These are phyloP conservation scores for Pleurotus salmoneostramineus DNA, from an alignment of 768 basidiomycete species.

Conservation along the genomic window DNA sequence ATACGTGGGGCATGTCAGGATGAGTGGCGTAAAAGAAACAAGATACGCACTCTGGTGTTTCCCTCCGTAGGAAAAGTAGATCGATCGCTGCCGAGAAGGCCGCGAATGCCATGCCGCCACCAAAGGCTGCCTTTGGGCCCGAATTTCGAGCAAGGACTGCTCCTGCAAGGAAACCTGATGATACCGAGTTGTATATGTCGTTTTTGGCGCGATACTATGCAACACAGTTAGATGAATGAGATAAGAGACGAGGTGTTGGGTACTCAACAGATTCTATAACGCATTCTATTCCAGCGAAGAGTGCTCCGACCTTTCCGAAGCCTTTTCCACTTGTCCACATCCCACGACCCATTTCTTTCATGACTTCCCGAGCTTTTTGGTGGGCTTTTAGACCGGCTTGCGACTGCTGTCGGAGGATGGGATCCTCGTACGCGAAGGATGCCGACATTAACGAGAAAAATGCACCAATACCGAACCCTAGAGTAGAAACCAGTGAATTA, in stretches of 20 bases:
- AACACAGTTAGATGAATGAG: not conserved
- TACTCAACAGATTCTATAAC: slow-evolving; percentile 86
- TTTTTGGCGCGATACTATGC: slow-evolving; percentile 91
- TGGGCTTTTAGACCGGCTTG: slow-evolving; percentile 53
- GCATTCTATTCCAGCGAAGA: slow-evolving; percentile 96
- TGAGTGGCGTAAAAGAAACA: not conserved
- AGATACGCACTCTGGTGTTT: slow-evolving; percentile 67
- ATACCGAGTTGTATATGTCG: slow-evolving; percentile 88
- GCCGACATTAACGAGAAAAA: slow-evolving; percentile 97
- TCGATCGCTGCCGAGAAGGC: slow-evolving; percentile 94
- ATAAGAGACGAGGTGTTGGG: not conserved
- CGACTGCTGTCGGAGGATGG: slow-evolving; percentile 64
- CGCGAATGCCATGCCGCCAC: slow-evolving; percentile 88
- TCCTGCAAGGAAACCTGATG: slow-evolving; percentile 85
- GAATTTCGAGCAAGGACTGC: slow-evolving; percentile 85
- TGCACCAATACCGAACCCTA: slow-evolving; percentile 89
- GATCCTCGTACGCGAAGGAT: slow-evolving; percentile 94
- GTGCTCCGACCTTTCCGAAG: slow-evolving; percentile 90
- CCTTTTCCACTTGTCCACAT: slow-evolving; percentile 91
- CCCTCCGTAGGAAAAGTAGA: slow-evolving; percentile 67
- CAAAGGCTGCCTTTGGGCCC: slow-evolving; percentile 82
- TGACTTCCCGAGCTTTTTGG: slow-evolving; percentile 81
- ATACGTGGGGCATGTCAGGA: too few species aligned
- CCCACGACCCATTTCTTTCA: slow-evolving; percentile 91
- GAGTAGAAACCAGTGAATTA: slow-evolving; percentile 2